phyloP scores from a whole-genome alignment of 208 protist species.

The Acanthamoeba healyi region DNA sequence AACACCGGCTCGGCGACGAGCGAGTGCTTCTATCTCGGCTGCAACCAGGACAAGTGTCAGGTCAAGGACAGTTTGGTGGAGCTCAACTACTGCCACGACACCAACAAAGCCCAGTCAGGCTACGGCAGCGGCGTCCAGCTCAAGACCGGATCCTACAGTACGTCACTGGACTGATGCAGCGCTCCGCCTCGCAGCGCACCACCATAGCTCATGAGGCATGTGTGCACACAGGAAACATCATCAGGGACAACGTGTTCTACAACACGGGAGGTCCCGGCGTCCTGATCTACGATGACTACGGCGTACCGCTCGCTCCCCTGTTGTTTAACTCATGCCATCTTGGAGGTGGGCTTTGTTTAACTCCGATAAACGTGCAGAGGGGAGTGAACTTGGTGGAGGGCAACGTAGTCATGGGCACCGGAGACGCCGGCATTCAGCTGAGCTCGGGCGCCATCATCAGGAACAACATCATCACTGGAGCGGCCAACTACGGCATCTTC shows the following conservation, averaged over 20 bases:
- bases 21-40: slow-evolving; percentile 24
- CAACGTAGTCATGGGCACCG: neutral
- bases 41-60: neutral
- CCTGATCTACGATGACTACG: slow-evolving; percentile 31
- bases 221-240: neutral
- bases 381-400: slow-evolving; percentile 24
- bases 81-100: slow-evolving; percentile 58
- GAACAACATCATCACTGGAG: slow-evolving; percentile 24
- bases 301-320: too few species aligned
- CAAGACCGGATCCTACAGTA: slow-evolving; percentile 26
- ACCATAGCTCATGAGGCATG: too few species aligned
- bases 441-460: slow-evolving; percentile 43
- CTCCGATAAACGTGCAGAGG: neutral
- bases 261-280: neutral
- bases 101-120: neutral
- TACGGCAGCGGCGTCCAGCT: slow-evolving; percentile 30
- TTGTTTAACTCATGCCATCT: neutral
- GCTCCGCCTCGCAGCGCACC: too few species aligned
- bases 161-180: neutral
- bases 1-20: neutral
- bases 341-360: too few species aligned
- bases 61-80: neutral
- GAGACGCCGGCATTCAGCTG: slow-evolving; percentile 7
- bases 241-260: neutral
- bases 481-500: neutral